A percentile compares a stretch with the other conserved stretches of the same genome.
Conservation (phyloP, 371 early-diverging fungal species). For the Mortierella sp. region DNA sequence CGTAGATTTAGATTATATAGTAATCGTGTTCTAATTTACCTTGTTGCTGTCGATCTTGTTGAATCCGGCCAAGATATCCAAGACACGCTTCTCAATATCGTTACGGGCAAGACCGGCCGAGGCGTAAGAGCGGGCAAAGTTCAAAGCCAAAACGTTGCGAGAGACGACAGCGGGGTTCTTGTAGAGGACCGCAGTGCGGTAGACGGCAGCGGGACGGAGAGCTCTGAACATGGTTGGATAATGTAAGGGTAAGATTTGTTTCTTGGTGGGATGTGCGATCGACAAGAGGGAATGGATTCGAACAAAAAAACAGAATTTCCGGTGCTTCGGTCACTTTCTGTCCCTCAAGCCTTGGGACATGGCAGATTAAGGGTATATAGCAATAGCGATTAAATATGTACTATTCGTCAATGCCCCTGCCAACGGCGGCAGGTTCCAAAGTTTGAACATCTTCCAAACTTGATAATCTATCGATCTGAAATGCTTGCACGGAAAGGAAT, state of each 20-base stretch:
- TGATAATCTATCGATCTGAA: not conserved
- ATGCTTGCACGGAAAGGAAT: slow-evolving; percentile 43
- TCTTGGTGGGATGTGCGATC: not conserved
- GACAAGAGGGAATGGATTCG: not conserved
- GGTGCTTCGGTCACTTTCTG: not conserved
- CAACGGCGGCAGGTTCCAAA: too few relatives aligned
- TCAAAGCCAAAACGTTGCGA: slow-evolving; percentile 39
- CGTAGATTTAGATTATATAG: not conserved
- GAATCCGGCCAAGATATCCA: slow-evolving; percentile 91
- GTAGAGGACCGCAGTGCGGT: slow-evolving; percentile 51
- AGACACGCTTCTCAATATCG: slow-evolving; percentile 83
- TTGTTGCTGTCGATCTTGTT: slow-evolving; percentile 93
- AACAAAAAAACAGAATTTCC: not conserved
- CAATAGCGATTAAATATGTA: too few relatives aligned
- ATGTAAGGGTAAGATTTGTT: not conserved
- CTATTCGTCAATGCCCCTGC: too few relatives aligned
- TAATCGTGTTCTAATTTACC: slow-evolving; percentile 73
- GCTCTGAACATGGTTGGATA: slow-evolving; percentile 46
- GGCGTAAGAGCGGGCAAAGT: slow-evolving; percentile 66
- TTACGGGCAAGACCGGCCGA: slow-evolving; percentile 61
- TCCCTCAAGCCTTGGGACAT: too few relatives aligned
- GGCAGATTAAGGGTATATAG: too few relatives aligned
- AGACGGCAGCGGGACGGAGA: slow-evolving; percentile 46
- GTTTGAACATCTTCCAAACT: not conserved
- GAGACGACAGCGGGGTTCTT: slow-evolving; percentile 41